Evolutionary conservation across 345 rosid species (phyloP), one percentile per base, ranked within the genome.

Genomic region (Ailanthus altissimus): DNA sequence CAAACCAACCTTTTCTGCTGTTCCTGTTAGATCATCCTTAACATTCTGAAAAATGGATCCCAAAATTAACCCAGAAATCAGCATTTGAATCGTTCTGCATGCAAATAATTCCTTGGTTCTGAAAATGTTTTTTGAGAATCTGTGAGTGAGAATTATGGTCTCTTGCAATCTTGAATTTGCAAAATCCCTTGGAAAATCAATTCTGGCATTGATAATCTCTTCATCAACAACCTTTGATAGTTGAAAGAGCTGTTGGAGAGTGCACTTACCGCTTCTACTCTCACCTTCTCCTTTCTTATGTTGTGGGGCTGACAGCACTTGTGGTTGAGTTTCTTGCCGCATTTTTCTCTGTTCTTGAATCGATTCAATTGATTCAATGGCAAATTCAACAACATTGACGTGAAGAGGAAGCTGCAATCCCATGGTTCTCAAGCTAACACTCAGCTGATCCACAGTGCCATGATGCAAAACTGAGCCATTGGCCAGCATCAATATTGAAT

Each of bases 91-190:
- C 8, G 97, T 88, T 62, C 97, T 83, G 83, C 92, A 91, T 0
- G 89, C 92, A 70, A 96, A 95, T 4, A 95, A 84, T 87, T 93
- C 97, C 80, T 87, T 95, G 70, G 97, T 95, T 75, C 97, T 78
- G 79, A 85, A 90, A 16, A 93, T 93, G 87, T 91, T 95, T 83
- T 92, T 95, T 49, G 97, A 93, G 91, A 96, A 96, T 73, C 98
- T 86, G 66, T 91, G 94, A 2, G 92, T 86, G 72, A 93, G 97
- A 59, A 93, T 85, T 75, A 86, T 14, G 51, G 97, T 93, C 62
- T 96, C 99, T 51, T 61, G 72, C 36, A 93, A 32, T 72, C 92
- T 86, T 2, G 97, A 90, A 75, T 96, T 96, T 5, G 93, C 89
- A 21, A 86, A 96, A 78, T 81, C 86, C 43, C 56, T 82, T 0